Evolutionary conservation across 306 rosid genomes (phyloP).

Genomic region (Spatholobus suberectus): DNA sequence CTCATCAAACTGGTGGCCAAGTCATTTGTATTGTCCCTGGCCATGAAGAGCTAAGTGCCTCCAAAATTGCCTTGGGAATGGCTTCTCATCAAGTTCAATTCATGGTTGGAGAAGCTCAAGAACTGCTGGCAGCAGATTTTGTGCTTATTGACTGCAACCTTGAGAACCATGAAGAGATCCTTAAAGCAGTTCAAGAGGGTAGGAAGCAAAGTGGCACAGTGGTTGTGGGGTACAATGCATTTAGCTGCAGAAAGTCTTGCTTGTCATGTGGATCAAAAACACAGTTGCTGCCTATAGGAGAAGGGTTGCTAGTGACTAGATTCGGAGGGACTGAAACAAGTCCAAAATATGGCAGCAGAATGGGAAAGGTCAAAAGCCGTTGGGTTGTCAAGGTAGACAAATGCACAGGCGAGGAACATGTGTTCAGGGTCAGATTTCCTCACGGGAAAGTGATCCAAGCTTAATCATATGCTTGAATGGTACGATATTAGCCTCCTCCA

Average conservation of each 20-base stretch:
- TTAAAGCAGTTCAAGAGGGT: slow-evolving; percentile 50
- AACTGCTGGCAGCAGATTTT: slow-evolving; percentile 63
- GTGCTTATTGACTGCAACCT: slow-evolving; percentile 76
- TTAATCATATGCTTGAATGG: slow-evolving; percentile 14
- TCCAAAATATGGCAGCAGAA: slow-evolving; percentile 33
- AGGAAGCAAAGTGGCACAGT: slow-evolving; percentile 54
- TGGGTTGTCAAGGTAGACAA: slow-evolving; percentile 92
- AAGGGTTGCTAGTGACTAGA: slow-evolving; percentile 73
- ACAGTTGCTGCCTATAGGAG: slow-evolving; percentile 83
- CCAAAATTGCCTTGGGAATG: slow-evolving; percentile 51
- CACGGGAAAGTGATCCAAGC: slow-evolving; percentile 67
- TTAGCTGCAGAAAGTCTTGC: slow-evolving; percentile 57
- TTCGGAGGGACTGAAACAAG: slow-evolving; percentile 39
- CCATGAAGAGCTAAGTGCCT: slow-evolving; percentile 48
- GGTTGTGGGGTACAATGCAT: slow-evolving; percentile 80
- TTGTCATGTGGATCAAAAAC: slow-evolving; percentile 64
- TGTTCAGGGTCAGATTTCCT: slow-evolving; percentile 76
- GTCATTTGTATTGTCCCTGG: slow-evolving; percentile 62
- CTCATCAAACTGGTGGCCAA: slow-evolving; percentile 69
- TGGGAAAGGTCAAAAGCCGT: slow-evolving; percentile 50
- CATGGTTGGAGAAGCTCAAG: slow-evolving; percentile 66
- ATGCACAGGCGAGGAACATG: slow-evolving; percentile 96
- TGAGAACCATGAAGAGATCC: slow-evolving; percentile 58
- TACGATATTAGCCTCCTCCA: background rate
- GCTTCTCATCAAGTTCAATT: slow-evolving; percentile 59